Evolutionary conservation across 208 protist species (phyloP).

Genomic region (Endotrypanum monterogeii): DNA sequence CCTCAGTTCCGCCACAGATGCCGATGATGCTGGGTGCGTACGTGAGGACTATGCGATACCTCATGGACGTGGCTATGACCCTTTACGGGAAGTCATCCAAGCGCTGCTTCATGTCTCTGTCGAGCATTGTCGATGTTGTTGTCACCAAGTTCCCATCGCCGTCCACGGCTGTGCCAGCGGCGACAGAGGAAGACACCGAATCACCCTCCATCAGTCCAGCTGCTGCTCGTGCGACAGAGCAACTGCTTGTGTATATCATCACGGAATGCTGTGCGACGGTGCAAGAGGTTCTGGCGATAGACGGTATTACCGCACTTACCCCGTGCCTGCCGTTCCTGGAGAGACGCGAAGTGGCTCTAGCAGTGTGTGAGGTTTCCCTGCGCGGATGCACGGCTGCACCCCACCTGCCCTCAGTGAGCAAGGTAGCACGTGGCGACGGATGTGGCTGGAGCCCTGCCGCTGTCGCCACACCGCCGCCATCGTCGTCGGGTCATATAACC

Average conservation of each 20-base stretch:
- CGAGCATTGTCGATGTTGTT: conserved; percentile 39
- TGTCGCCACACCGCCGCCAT: conserved; percentile 15
- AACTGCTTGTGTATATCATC: conserved; percentile 36
- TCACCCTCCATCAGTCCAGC: conserved; percentile 16
- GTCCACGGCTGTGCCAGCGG: background rate
- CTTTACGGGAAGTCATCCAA: conserved; percentile 29
- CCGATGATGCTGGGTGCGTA: conserved; percentile 50
- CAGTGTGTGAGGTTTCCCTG: conserved; percentile 51
- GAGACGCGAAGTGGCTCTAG: conserved; percentile 56
- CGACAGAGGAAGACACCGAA: background rate
- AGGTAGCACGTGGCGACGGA: background rate
- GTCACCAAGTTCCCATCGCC: conserved; percentile 32
- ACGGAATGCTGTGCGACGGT: conserved; percentile 27
- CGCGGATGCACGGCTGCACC: conserved; percentile 25
- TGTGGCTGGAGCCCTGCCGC: background rate
- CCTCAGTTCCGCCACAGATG: conserved; percentile 28
- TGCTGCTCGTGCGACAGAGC: conserved; percentile 33
- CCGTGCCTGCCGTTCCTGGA: conserved; percentile 61
- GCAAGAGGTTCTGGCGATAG: conserved; percentile 68
- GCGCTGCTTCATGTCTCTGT: conserved; percentile 29
- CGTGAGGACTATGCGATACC: conserved; percentile 41
- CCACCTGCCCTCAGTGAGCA: conserved; percentile 13
- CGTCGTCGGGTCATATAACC: conserved; percentile 32
- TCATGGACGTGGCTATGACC: conserved; percentile 17
- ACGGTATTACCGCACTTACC: conserved; percentile 58